These are phyloP conservation scores for Ogataea corticis DNA, from an alignment of 805 yeast genomes.

Conservation along the genomic window DNA sequence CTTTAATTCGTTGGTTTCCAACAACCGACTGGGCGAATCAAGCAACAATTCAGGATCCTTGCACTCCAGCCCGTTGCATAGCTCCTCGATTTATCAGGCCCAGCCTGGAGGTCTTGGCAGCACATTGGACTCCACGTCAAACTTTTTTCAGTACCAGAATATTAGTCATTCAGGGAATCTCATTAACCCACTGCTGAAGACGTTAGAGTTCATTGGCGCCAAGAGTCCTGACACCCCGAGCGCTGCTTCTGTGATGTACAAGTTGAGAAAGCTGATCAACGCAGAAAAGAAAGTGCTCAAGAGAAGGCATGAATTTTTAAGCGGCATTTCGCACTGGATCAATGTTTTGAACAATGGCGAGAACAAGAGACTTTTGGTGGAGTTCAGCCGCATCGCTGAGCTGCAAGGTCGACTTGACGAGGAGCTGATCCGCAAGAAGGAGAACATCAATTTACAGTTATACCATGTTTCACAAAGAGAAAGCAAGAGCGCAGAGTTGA, in stretches of 20 bases:
- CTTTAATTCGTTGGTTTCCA: slow-evolving; percentile 18
- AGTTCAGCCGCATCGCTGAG: slow-evolving; percentile 40
- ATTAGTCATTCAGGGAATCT: slow-evolving; percentile 19
- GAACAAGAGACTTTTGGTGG: slow-evolving; percentile 40
- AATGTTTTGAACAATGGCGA: slow-evolving; percentile 40
- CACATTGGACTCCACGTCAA: slow-evolving; percentile 18
- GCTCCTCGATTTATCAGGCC: slow-evolving; percentile 21
- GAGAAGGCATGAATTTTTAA: slow-evolving; percentile 39
- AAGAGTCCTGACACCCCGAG: slow-evolving; percentile 29
- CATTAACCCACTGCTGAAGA: slow-evolving; percentile 26
- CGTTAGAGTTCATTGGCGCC: slow-evolving; percentile 28
- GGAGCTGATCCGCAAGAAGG: slow-evolving; percentile 43
- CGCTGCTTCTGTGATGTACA: slow-evolving; percentile 34
- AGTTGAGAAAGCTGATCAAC: slow-evolving; percentile 39
- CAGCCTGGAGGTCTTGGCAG: slow-evolving; percentile 17
- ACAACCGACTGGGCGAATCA: slow-evolving; percentile 15
- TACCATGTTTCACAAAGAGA: slow-evolving; percentile 52
- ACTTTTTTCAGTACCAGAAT: slow-evolving; percentile 24
- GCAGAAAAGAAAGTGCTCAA: slow-evolving; percentile 39
- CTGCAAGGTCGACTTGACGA: slow-evolving; percentile 38
- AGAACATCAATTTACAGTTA: slow-evolving; percentile 43
- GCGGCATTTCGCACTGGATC: slow-evolving; percentile 46
- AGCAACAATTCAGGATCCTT: slow-evolving; percentile 18
- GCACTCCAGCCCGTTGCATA: slow-evolving; percentile 24
- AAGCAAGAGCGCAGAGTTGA: slow-evolving; percentile 43